Base-by-base conservation (phyloP, 805 yeast genomes). In the Candida manassasensis region DNA sequence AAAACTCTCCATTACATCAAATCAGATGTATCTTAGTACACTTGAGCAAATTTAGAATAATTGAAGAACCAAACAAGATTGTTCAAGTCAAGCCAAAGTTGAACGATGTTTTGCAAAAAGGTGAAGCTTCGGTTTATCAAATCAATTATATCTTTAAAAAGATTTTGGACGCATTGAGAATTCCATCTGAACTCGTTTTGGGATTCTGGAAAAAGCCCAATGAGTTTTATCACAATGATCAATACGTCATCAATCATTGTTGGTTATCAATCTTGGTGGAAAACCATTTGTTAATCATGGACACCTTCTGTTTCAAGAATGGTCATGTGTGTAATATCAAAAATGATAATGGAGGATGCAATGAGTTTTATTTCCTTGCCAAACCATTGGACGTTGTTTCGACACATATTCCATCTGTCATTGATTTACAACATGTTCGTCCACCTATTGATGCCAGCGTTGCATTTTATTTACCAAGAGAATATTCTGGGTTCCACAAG, bases 171-270 rank as follows among this genome's bases (percentile, higher is more conserved):
- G 69, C 81, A 0, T 63, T 89, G 33, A 79, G 81, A 8, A 70
- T 93, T 25, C 79, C 81, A 6, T 76, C 87, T 44, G 93, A 84
- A 41, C 69, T 87, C 1, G 78, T 93, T 2, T 63, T 79, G 17
- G 98, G 98, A 3, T 84, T 84, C 50, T 71, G 89, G 61, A 86
- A 89, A 52, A 75, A 79, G 17, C 95, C 96, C 6, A 79, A 79
- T 42, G 79, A 72, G 36, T 62, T 69, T 32, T 72, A 73, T 41
- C 75, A 67, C 40, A 63, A 63, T 39, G 71, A 68, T 39, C 69
- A 77, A 29, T 68, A 70, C 30, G 69, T 73, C 69, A 43, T 79
- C 24, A 86, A 88, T 49, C 98, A 93, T 58, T 77, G 84, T 37
- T 93, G 98, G 98, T 71, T 87, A 37, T 78, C 95, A 1, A 79